phyloP scores from a whole-genome alignment of 176 grass and related monocot species.

The Melocanna baccifera region DNA sequence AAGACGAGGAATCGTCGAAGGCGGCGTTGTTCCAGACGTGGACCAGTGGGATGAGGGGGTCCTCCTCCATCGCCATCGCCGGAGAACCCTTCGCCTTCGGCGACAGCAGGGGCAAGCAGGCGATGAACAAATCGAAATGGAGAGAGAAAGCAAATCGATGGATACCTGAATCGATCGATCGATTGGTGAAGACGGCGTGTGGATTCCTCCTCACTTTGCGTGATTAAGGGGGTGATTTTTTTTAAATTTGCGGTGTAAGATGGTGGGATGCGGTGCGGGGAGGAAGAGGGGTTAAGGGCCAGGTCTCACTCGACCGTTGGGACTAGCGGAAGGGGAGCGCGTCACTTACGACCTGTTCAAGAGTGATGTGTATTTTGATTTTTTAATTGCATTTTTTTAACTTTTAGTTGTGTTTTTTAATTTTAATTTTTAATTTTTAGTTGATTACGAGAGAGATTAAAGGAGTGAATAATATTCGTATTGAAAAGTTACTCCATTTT shows the following conservation, averaged over 20 bases:
- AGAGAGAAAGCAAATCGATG: background rate
- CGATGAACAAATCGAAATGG: background rate
- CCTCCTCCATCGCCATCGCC: slow-evolving; percentile 40
- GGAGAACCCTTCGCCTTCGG: background rate
- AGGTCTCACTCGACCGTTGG: slow-evolving; percentile 50
- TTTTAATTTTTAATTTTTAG: too few species aligned
- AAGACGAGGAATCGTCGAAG: slow-evolving; percentile 17
- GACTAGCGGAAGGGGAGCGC: slow-evolving; percentile 24
- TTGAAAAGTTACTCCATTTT: too few species aligned
- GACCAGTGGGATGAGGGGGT: slow-evolving; percentile 54
- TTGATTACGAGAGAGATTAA: too few species aligned
- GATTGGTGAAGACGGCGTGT: background rate
- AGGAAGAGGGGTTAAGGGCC: slow-evolving; percentile 42
- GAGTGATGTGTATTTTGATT: too few species aligned
- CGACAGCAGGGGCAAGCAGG: background rate
- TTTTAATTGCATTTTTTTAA: too few species aligned
- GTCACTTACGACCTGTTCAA: background rate
- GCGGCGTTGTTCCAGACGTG: slow-evolving; percentile 45
- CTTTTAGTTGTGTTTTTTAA: too few species aligned
- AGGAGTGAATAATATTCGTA: too few species aligned
- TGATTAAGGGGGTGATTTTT: background rate
- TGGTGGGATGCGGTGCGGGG: background rate
- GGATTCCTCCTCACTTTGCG: background rate
- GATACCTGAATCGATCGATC: slow-evolving; percentile 30
- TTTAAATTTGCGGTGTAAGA: slow-evolving; percentile 1